Percentiles rank a stretch among this genome's conserved stretches.
Conservation (phyloP, 2,329 filamentous ascomycete genomes). For the Penicillium verrucosum region DNA sequence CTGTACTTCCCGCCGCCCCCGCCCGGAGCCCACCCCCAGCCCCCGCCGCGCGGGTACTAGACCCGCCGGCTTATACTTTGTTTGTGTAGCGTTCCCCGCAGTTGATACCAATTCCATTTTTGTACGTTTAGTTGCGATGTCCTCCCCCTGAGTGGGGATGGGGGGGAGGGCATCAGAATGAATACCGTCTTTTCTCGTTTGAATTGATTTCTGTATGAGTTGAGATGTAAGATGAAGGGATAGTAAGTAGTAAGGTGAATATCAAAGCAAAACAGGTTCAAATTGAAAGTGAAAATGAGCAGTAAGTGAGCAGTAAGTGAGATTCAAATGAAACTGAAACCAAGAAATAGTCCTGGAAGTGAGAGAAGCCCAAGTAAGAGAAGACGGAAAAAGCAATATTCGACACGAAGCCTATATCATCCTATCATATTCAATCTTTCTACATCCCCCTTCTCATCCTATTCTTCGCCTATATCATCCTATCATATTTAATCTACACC, state of each 20-base stretch:
- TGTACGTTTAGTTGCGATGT: conserved; percentile 5
- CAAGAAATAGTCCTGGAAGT: neutral
- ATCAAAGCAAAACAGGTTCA: too few relatives aligned
- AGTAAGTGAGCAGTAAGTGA: neutral
- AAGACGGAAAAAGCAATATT: neutral
- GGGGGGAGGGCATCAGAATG: conserved; percentile 1
- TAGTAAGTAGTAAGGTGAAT: neutral
- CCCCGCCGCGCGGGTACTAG: conserved; percentile 16
- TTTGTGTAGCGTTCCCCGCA: conserved; percentile 7
- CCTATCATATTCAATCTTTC: neutral
- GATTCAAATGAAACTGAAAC: neutral
- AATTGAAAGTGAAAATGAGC: neutral
- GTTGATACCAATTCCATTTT: conserved; percentile 8
- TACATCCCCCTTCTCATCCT: neutral
- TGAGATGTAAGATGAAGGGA: neutral
- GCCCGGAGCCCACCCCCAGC: conserved; percentile 10
- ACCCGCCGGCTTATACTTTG: conserved; percentile 1
- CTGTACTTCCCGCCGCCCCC: conserved; percentile 17
- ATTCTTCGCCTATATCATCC: too few relatives aligned
- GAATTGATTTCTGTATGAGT: neutral
- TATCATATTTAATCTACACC: too few relatives aligned
- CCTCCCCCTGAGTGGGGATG: conserved; percentile 1
- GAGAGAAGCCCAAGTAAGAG: neutral
- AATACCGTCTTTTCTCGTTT: neutral
- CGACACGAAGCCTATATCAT: too few relatives aligned